Evolutionary conservation across 345 rosid genomes (phyloP), one percentile per base, ranked within the genome.

Genomic region (Raphanus sativus): DNA sequence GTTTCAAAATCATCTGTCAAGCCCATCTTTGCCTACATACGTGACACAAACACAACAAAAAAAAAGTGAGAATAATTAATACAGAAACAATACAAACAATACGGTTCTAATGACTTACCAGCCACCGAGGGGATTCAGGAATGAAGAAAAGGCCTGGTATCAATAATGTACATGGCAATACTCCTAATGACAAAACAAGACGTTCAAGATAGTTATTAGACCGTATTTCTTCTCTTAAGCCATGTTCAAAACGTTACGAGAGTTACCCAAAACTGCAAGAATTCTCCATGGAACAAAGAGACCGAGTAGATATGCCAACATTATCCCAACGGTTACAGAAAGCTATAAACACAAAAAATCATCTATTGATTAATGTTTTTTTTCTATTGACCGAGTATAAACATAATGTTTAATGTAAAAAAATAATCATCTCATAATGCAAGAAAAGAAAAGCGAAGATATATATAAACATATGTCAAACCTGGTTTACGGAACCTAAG

Each of bases 61-160:
- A 59, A 59, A 6, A 25, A 24, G 1, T 59, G 28, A 42, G 48
- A 8, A 42, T 40, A 36, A 36, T 11, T 1, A 59, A 5, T 6
- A 48, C 48, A 7, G 62, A 48, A 75, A 80, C 48, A 64, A 6
- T 54, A 42, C 15, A 68, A 75, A 36, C 38, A 28, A 56, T 12
- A 33, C 0, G 16, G 67, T 48, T 71, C 12, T 28, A 33, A 50
- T 62, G 74, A 55, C 85, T 84, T 89, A 92, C 99, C 92, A 95
- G 89, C 98, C 99, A 95, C 40, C 98, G 90, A 79, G 98, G 98
- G 84, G 99, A 95, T 83, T 95, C 99, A 4, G 99, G 98, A 76
- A 95, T 87, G 87, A 95, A 95, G 80, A 95, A 95, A 6, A 95
- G 90, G 71, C 93, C 98, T 32, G 96, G 96, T 71, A 95, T 91